Evolutionary conservation across 1,284 basidiomycete species (phyloP), one percentile per base, ranked within the genome.

Genomic region (Fomes fomentarius): DNA sequence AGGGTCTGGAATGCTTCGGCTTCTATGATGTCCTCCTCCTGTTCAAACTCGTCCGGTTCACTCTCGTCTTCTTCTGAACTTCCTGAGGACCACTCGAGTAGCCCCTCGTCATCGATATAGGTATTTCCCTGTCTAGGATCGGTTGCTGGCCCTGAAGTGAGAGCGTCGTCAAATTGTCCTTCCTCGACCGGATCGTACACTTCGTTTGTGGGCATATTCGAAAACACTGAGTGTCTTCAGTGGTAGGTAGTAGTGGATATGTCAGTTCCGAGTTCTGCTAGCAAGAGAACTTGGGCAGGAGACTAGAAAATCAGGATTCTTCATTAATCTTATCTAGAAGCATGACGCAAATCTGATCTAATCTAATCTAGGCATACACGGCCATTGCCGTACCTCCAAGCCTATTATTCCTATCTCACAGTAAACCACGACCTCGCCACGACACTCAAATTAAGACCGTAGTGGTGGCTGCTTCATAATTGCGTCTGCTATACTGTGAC

Each of bases 1-100:
- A 77, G 72, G 40, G 80, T 77, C 39, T 83, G 79, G 50, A 81
- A 84, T 1, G 64, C 68, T 25, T 62, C 66, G 3, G 58, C 65
- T 40, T 71, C 67, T 37, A 67, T 45, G 1, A 47, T 52, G 39
- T 70, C 65, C 47, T 70, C 66, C 34, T 69, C 64, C 22, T 56
- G 50, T 38, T 65, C 66, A 54, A 65, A 66, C 38, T 67, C 66
- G 24, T 67, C 61, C 12, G 53, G 61, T 17, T 66, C 63, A 40
- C 57, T 58, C 25, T 63, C 65, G 7, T 64, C 67, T n/a, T 52
- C 60, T 19, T 47, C 59, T 1, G 52, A 56, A 35, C 54, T 60
- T n/a, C 52, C 58, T 10, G 61, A 63, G 3, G 67, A 66, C 64
- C 64, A 68, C 22, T 62, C 64, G 17, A 68, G 61, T 10, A 67